A percentile compares a stretch with the other conserved stretches of the same genome.
These are phyloP conservation scores for Gracilaria domingensis DNA, from an alignment of 23 red algal genomes.

Conservation along the genomic window DNA sequence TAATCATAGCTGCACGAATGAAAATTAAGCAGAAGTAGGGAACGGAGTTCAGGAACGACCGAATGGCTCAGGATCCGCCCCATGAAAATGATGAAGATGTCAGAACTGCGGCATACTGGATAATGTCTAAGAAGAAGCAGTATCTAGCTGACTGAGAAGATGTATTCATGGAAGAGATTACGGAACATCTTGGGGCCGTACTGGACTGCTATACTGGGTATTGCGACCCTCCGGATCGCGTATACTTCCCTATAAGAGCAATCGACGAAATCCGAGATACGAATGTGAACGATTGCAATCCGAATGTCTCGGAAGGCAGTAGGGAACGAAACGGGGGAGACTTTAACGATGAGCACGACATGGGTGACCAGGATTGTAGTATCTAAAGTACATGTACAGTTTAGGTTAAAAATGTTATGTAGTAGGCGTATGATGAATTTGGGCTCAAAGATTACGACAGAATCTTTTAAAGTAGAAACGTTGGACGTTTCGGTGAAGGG, in stretches of 20 bases:
- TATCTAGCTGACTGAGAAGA: not conserved
- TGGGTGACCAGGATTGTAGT: not conserved
- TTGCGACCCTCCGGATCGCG: no score
- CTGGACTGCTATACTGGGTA: no score
- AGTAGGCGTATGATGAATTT: not conserved
- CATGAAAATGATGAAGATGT: not conserved
- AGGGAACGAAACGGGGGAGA: not conserved
- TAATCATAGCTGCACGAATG: not conserved
- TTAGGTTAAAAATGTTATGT: not conserved
- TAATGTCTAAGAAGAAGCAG: not conserved
- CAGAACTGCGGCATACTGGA: not conserved
- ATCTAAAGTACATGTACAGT: not conserved
- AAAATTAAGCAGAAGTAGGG: not conserved
- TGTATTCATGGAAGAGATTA: no score
- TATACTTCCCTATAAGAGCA: no score
- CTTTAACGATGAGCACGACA: not conserved
- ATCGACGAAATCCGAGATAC: no score
- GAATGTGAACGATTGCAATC: no score
- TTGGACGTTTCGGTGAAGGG: no score
- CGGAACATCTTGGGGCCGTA: no score
- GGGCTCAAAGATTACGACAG: not conserved
- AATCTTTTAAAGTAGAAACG: conserved; percentile 9
- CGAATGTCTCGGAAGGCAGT: not conserved
- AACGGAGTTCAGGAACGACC: not conserved
- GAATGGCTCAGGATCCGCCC: not conserved